Evolutionary conservation across 2,329 filamentous ascomycete genomes (phyloP), one percentile per base, ranked within the genome.

Genomic region (Trichoderma afroharzianum): DNA sequence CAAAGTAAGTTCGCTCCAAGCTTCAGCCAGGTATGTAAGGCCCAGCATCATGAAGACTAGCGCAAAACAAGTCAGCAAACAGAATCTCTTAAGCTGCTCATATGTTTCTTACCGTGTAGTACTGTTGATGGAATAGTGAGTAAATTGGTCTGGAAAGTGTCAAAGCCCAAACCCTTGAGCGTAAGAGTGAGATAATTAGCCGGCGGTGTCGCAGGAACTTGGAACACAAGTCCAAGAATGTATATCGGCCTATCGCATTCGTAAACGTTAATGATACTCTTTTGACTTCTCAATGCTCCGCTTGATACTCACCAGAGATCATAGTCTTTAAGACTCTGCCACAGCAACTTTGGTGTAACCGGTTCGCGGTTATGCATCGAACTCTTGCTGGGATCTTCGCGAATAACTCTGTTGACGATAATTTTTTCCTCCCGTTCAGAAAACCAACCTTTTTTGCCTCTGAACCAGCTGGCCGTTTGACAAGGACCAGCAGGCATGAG

Each of bases 311-410:
- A 86, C 87, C 87, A 90, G 72, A 90, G 81, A 73, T 91, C 87
- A 75, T 86, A 90, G 74, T 91, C 89, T 12, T 81, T 83, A 3
- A 89, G 75, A 2, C 84, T 82, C 50, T 88, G 78, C 83, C 84
- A 87, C 0, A 88, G 81, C 3, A 83, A 77, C 18, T 78, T 80
- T 1, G 81, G 80, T 0, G 84, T 85, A 21, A 90, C 81, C 5
- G 74, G 76, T 33, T 80, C 76, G 2, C 87, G 83, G 74, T 89
- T 89, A 76, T 89, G 85, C 86, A 90, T 88, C 73, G 87, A 85
- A 39, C 86, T 86, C 75, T 89, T 88, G 66, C 82, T 82, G 0
- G 87, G 88, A 69, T 89, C 88, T 63, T 91, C 88, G 2, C 88
- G 83, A 33, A 83, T 77, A 14, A 83, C 77, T 3, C 89, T 82